Conservation (phyloP, 2,329 filamentous ascomycete species). For the Ophiostoma triangulosporum region DNA sequence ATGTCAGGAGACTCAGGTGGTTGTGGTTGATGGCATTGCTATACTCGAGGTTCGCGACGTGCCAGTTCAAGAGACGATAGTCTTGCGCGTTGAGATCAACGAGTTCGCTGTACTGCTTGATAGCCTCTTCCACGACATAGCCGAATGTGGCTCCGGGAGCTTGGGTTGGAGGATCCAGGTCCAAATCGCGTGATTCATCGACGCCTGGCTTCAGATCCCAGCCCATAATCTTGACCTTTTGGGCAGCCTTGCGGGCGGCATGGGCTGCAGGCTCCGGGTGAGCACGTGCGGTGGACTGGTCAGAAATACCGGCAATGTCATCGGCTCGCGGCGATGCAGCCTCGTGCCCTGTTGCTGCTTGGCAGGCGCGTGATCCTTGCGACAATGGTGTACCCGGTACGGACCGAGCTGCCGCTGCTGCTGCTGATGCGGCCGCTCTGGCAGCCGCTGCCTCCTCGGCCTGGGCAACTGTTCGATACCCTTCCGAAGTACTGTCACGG, state of each 20-base stretch:
- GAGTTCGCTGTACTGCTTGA: constrained; percentile 72
- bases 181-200: constrained; percentile 50
- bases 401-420: neutral
- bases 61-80: constrained; percentile 89
- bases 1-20: constrained; percentile 74
- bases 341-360: neutral
- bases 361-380: neutral
- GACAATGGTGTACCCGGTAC: neutral
- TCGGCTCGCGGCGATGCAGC: constrained; percentile 30
- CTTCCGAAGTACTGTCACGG: constrained; percentile 60
- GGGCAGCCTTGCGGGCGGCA: constrained; percentile 57
- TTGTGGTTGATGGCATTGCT: constrained; percentile 85
- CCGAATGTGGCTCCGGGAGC: constrained; percentile 63
- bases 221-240: constrained; percentile 67
- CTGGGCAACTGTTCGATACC: constrained; percentile 56
- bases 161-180: constrained; percentile 53
- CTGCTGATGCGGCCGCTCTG: neutral
- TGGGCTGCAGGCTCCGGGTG: constrained; percentile 45
- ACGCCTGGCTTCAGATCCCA: constrained; percentile 61
- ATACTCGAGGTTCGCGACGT: constrained; percentile 95
- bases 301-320: constrained; percentile 49
- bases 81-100: constrained; percentile 77
- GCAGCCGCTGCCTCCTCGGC: constrained; percentile 56
- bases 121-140: constrained; percentile 82
- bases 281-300: constrained; percentile 57